These are phyloP conservation scores for Thelephora terrestris DNA, from an alignment of 1,284 basidiomycete species.

Conservation along the genomic window DNA sequence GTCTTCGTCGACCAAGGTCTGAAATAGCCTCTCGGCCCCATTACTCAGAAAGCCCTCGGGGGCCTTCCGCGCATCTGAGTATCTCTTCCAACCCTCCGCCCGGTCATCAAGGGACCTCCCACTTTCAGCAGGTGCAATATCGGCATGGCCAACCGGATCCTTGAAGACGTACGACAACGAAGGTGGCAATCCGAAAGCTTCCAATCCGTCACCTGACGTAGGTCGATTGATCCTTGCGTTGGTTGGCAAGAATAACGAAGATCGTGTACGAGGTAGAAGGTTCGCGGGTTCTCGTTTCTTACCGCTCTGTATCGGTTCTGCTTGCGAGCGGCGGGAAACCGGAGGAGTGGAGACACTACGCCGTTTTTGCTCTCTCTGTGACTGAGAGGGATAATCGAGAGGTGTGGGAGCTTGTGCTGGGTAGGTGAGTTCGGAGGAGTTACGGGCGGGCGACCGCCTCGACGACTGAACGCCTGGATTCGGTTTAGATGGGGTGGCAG, in stretches of 20 bases:
- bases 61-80: conserved; percentile 25
- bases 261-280: background rate
- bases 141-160: conserved; percentile 9
- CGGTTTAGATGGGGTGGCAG: too few relatives aligned
- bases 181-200: conserved; percentile 22
- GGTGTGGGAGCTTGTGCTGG: too few relatives aligned
- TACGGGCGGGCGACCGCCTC: too few relatives aligned
- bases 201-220: conserved; percentile 13
- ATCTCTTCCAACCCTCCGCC: conserved; percentile 6
- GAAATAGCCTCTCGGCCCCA: conserved; percentile 44
- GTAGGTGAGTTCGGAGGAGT: too few relatives aligned
- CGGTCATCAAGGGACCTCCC: conserved; percentile 32
- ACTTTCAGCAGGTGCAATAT: conserved; percentile 36
- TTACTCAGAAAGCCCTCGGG: conserved; percentile 33
- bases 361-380: too few relatives aligned
- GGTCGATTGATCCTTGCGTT: conserved; percentile 5
- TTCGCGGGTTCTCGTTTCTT: too few relatives aligned
- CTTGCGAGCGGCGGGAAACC: too few relatives aligned
- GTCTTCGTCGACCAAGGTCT: conserved; percentile 24
- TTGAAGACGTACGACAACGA: conserved; percentile 22
- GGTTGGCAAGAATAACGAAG: conserved; percentile 3
- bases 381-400: too few relatives aligned
- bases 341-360: too few relatives aligned
- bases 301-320: too few relatives aligned
- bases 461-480: too few relatives aligned